Evolutionary conservation across 225 moss, liverwort and hornwort genomes (phyloP).

Genomic region (Lunularia cruciata): DNA sequence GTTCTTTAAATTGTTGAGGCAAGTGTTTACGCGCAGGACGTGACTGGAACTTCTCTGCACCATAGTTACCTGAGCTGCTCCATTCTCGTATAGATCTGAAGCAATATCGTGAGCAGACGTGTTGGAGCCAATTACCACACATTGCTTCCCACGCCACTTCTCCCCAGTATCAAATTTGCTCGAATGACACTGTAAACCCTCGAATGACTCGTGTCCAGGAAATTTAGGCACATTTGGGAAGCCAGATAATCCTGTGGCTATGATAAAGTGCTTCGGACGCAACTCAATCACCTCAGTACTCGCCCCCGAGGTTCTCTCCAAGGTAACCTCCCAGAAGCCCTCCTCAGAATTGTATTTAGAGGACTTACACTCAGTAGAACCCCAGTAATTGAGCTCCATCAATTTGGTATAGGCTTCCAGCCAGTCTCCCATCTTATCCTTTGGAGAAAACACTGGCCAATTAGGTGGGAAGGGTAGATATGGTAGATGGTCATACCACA

Average conservation of each 20-base stretch:
- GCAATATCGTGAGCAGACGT: constrained; percentile 31
- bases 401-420: constrained; percentile 28
- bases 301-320: constrained; percentile 2
- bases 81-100: constrained; percentile 21
- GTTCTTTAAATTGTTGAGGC: neutral
- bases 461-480: constrained; percentile 30
- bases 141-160: constrained; percentile 21
- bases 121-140: constrained; percentile 29
- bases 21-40: neutral
- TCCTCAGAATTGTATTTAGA: constrained; percentile 2
- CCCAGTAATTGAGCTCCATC: constrained; percentile 33
- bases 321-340: constrained; percentile 17
- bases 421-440: constrained; percentile 34
- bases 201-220: constrained; percentile 17
- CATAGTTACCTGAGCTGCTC: constrained; percentile 33
- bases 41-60: constrained; percentile 29
- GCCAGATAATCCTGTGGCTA: constrained; percentile 32
- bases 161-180: constrained; percentile 21
- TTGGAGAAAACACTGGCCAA: constrained; percentile 32
- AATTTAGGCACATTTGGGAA: constrained; percentile 19
- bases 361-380: constrained; percentile 19
- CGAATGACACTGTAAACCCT: constrained; percentile 23
- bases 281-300: neutral
- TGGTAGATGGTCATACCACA: constrained; percentile 31
- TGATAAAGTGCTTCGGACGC: constrained; percentile 19